Base-by-base conservation (phyloP, 2,329 filamentous ascomycete genomes). In the Colletotrichum noveboracense region DNA sequence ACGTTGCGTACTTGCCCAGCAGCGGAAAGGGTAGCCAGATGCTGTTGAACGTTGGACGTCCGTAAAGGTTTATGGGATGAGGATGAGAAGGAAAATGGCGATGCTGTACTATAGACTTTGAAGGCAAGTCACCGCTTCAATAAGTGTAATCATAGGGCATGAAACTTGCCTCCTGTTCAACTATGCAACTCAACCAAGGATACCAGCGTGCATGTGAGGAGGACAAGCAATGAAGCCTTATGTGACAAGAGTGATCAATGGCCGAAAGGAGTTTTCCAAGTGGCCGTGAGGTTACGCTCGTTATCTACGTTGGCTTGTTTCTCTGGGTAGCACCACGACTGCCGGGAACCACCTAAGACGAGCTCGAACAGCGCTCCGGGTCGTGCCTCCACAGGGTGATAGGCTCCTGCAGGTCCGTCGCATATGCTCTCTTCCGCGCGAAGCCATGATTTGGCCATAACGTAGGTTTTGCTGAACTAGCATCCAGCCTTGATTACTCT, bases 1-100 rank as follows among this genome's bases (percentile, higher is more conserved):
- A 99, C 81, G 96, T 99, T 70, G 96, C 96, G 64, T 99, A 99
- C 86, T 87, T 99, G 78, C 97, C 97, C 5, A 76, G 70, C 36
- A 92, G 95, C 80, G 94, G 94, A 71, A 93, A 94, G 86, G 89
- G 91, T 24, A 84, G 84, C n/a, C 85, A 87, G 78, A 89, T 89
- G 79, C 83, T 92, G 81, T 82, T 92, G 78, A 91, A 88, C 38
- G 89, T 91, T 3, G 86, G 87, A 30, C 84, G 84, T 81, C 80
- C 84, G 76, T 88, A 79, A 81, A 71, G n/a, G 38, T 9, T 61
- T 66, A 56, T 58, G 38, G 48, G 43, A 30, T 28, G 30, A 18
- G 43, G 34, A 66, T 43, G 36, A 62, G 67, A 67, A 52, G 60
- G 26, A 55, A 66, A 75, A 68, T 58, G 75, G 66, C 48, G 48